Percentiles rank a stretch among this genome's conserved stretches.
Conservation (phyloP, 345 rosid species). For the Moricandia moricandioides region DNA sequence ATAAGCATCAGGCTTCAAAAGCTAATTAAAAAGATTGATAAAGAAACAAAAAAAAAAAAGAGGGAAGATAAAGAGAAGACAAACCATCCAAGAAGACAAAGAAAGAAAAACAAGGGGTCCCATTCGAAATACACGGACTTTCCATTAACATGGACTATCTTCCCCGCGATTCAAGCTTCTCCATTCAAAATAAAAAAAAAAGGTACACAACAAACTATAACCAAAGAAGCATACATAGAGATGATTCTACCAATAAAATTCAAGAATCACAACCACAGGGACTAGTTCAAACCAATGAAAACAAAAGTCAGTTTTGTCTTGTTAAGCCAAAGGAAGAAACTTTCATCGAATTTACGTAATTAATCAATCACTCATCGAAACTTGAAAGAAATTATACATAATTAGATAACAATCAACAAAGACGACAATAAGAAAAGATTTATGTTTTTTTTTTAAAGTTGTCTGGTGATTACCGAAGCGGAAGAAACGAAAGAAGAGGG, state of each 20-base stretch:
- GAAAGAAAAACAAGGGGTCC: neutral
- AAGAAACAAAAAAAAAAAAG: conserved; percentile 8
- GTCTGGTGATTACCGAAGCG: conserved; percentile 11
- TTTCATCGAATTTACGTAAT: conserved; percentile 12
- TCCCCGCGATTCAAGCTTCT: conserved; percentile 33
- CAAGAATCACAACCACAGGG: conserved; percentile 12
- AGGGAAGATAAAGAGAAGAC: conserved; percentile 22
- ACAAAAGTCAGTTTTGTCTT: neutral
- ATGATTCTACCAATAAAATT: neutral
- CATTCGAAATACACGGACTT: conserved; percentile 35
- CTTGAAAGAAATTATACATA: neutral
- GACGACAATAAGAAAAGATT: neutral
- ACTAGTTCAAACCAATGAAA: neutral
- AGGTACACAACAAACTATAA: neutral
- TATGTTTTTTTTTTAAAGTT: neutral
- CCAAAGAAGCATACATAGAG: neutral
- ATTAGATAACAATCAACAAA: neutral
- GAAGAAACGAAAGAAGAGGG: neutral
- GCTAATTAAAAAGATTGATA: neutral
- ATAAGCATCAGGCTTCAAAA: conserved; percentile 9
- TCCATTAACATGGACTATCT: conserved; percentile 27
- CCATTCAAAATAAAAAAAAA: conserved; percentile 1
- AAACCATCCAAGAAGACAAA: conserved; percentile 1
- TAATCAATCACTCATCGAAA: neutral
- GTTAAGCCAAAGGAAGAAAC: neutral